Evolutionary conservation across 2,329 filamentous ascomycete genomes (phyloP), one percentile per base, ranked within the genome.

Genomic region (Gnomoniopsis sp.): DNA sequence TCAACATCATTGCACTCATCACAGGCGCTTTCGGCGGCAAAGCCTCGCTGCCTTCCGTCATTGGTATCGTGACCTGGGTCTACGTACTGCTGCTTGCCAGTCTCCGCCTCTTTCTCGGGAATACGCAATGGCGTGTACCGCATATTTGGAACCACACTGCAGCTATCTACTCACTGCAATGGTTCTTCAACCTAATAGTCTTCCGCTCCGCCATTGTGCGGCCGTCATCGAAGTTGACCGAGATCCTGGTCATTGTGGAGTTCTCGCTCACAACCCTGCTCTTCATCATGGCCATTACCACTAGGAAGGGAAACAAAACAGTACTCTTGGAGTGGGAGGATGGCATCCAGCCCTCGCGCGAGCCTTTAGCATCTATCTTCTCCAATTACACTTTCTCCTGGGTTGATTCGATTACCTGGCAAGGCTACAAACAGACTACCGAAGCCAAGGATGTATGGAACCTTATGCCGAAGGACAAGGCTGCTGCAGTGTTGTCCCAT

Each of bases 371-470:
- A 1, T 98, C 93, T 70, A 75, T 98, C 7, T 85, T 98, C 62
- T 98, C 95, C 2, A 79, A 96, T 48, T 87, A 87, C 22, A 95
- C 91, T 2, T 99, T 97, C 71, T 79, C 85, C 21, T 99, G 95
- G 95, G 86, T 97, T 21, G 93, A 98, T 72, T 76, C 87, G 1
- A 89, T 99, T 64, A 88, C 99, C 47, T 92, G 88, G 86, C 87
- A 89, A 65, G 95, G 95, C 15, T 98, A 93, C 79, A 89, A 86
- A 70, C 87, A 91, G 70, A 86, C 92, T 0, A 82, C 96, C 62
- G 91, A 96, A 68, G 83, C 98, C 65, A 75, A 85, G 30, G 87
- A 93, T 71, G 91, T 99, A 3, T 99, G 95, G 95, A 97, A 98
- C 68, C 75, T 99, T 61, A 77, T 91, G 19, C 86, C 91, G 36